These are phyloP conservation scores for Fragaria nilgerrensis DNA, from an alignment of 306 rosid species.

Conservation along the genomic window DNA sequence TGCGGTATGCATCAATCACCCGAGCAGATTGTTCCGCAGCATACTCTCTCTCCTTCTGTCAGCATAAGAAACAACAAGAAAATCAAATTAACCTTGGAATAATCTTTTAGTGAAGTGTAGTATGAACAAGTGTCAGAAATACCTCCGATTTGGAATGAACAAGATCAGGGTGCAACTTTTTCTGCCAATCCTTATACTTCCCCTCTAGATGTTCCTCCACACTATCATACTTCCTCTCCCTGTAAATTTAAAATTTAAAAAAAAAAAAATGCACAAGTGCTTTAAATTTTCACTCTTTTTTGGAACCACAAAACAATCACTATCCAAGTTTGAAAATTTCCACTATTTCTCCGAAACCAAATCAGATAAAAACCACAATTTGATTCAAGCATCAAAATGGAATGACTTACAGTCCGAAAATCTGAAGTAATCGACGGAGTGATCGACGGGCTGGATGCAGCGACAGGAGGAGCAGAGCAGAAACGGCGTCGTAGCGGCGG, in stretches of 20 bases:
- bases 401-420: slow-evolving; percentile 67
- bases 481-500: slow-evolving; percentile 42
- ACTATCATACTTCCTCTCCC: slow-evolving; percentile 72
- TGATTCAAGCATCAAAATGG: background rate
- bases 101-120: background rate
- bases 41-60: slow-evolving; percentile 74
- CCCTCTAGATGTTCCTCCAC: slow-evolving; percentile 63
- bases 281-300: background rate
- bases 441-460: slow-evolving; percentile 70
- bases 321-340: background rate
- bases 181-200: slow-evolving; percentile 93
- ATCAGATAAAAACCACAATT: background rate
- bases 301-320: background rate
- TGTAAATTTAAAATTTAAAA: slow-evolving; percentile 5
- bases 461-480: slow-evolving; percentile 68
- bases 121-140: slow-evolving; percentile 14
- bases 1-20: slow-evolving; percentile 81
- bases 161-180: slow-evolving; percentile 92
- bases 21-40: slow-evolving; percentile 94
- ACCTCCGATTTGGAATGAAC: slow-evolving; percentile 96
- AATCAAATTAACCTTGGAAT: background rate
- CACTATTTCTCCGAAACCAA: slow-evolving; percentile 13
- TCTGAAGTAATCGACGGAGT: slow-evolving; percentile 64
- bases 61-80: slow-evolving; percentile 21
- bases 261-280: background rate